Conservation (phyloP, 352 stramenopile genomes). For the Globisporangium paroecandrum region DNA sequence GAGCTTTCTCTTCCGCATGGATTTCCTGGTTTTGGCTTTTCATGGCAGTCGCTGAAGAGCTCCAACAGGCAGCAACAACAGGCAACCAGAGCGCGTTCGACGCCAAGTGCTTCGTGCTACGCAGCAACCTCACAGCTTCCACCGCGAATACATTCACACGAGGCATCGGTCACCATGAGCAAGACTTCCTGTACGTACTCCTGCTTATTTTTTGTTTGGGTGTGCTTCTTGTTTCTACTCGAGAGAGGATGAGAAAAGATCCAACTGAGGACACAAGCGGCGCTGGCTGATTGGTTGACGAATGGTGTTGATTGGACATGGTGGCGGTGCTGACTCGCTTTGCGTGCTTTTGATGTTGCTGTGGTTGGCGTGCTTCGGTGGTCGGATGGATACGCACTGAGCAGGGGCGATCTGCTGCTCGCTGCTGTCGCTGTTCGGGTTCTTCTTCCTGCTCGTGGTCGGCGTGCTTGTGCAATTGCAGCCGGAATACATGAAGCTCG, state of each 20-base stretch:
- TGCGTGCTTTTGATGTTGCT: background rate
- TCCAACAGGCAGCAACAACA: background rate
- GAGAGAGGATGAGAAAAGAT: conserved; percentile 4
- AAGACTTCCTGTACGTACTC: conserved; percentile 38
- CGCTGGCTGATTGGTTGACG: background rate
- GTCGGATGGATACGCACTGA: background rate
- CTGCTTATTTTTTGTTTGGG: background rate
- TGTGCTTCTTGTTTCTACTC: background rate
- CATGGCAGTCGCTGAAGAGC: conserved; percentile 8
- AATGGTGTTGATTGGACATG: background rate
- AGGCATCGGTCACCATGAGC: conserved; percentile 21
- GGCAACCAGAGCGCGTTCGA: background rate
- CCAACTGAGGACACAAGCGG: conserved; percentile 1
- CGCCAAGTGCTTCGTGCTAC: background rate
- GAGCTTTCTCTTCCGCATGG: conserved; percentile 8
- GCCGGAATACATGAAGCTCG: conserved; percentile 82
- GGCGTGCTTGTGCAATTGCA: conserved; percentile 70
- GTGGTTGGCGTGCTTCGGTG: background rate
- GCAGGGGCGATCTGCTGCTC: conserved; percentile 73
- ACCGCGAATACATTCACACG: background rate
- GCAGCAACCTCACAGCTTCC: background rate
- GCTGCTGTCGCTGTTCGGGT: conserved; percentile 67
- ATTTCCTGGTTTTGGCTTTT: conserved; percentile 12
- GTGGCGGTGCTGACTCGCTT: no score
- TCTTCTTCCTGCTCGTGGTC: conserved; percentile 68